Percentiles rank a stretch among this genome's conserved stretches.
Conservation (phyloP, 2,329 filamentous ascomycete species). For the Teratosphaeria gauchensis region DNA sequence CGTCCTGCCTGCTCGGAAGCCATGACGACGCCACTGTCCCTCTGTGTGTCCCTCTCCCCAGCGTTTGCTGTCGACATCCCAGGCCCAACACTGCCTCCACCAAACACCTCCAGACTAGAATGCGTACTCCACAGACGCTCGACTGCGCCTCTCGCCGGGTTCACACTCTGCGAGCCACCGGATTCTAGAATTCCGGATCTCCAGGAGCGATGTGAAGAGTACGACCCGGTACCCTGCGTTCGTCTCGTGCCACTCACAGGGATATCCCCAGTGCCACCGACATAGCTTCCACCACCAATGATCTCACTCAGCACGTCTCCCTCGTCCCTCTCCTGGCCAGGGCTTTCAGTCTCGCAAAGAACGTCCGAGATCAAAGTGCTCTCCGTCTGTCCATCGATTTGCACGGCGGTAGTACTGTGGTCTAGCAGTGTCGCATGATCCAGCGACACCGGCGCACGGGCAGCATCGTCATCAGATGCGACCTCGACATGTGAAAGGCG, state of each 20-base stretch:
- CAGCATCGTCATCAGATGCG: not conserved
- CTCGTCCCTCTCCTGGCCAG: constrained; percentile 35
- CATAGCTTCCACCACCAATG: not conserved
- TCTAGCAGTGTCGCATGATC: not conserved
- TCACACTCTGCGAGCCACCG: constrained; percentile 8
- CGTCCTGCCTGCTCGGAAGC: not conserved
- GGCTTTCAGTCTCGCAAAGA: not conserved
- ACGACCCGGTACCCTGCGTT: not conserved
- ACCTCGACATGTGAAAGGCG: not conserved
- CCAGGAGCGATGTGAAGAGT: constrained; percentile 6
- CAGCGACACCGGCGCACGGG: not conserved
- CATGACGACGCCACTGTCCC: not conserved
- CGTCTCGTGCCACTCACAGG: not conserved
- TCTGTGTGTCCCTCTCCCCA: not conserved
- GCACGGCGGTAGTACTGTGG: not conserved
- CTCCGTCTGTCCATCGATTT: not conserved
- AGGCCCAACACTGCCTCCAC: constrained; percentile 2
- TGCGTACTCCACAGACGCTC: constrained; percentile 6
- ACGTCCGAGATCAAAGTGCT: constrained; percentile 2
- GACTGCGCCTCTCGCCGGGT: constrained; percentile 14
- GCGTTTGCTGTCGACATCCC: constrained; percentile 3
- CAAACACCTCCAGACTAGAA: not conserved
- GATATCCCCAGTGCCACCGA: not conserved
- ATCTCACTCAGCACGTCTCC: constrained; percentile 5
- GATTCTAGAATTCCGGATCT: not conserved